Base-by-base conservation (phyloP, 768 basidiomycete genomes). In the Russula olivacea region DNA sequence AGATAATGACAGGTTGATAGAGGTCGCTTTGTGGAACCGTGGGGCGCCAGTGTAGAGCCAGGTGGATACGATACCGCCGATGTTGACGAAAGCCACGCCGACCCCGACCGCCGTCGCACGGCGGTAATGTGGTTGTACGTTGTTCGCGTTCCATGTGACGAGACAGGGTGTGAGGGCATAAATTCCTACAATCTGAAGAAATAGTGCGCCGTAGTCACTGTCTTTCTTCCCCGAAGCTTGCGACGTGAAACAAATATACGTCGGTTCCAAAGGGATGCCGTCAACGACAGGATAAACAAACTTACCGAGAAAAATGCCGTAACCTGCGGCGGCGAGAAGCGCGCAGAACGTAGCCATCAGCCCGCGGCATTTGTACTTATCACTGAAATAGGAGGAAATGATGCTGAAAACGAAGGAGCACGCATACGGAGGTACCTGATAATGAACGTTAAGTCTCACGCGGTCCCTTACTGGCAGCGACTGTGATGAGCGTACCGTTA, bases 361-460 rank as follows among this genome's bases (percentile, higher is more conserved):
- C 19, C 66, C 63, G 9, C 68, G 68, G 40, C 32, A 38, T 54
- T 59, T 68, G 55, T 62, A 64, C 38, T 60, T 58, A 38, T 68
- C 68, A 11, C 58, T 62, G n/a, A 62, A 49, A 43, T 70, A 68
- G 28, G 67, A 52, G 30, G 52, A 28, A 45, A 50, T 30, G 38
- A 67, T 65, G 57, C 64, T 61, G 48, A 65, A 50, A n/a, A 70
- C 63, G 58, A 71, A 72, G 41, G 69, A 65, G 51, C 68, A 70
- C 1, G 73, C 71, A 55, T 71, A 75, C 1, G 75, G 74, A 12
- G 74, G 73, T 10, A 74, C 73, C 56, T 69, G 25, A 19, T 28
- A n/a, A 52, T 54, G 36, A 45, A 32, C 15, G 17, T 51, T n/a
- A 45, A 30, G 10, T 19, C 36, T 6, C 12, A 23, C 10, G 15